phyloP scores from a whole-genome alignment of 2,329 filamentous ascomycete species.

The Trichoderma koningiopsis region DNA sequence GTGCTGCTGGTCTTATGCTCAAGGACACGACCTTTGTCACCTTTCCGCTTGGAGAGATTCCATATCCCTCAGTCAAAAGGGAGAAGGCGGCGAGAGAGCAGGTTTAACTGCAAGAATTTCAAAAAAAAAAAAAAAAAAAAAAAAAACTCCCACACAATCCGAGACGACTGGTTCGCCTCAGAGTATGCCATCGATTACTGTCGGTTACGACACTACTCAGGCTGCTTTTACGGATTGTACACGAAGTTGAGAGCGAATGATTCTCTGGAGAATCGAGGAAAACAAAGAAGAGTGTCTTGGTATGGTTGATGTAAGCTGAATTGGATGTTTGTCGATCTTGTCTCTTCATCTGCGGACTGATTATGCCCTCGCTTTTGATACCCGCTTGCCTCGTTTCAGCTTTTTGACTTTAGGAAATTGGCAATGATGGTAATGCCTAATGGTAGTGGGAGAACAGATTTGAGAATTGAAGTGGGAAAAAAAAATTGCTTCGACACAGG shows the following conservation, averaged over 20 bases:
- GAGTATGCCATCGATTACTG: not conserved
- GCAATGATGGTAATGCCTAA: slow-evolving; percentile 7
- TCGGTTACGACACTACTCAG: not conserved
- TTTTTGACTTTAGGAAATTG: not conserved
- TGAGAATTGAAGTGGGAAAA: not conserved
- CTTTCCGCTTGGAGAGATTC: slow-evolving; percentile 45
- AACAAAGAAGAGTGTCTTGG: not conserved
- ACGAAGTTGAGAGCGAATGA: not conserved
- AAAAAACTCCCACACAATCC: not conserved
- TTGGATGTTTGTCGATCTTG: not conserved
- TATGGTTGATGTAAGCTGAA: not conserved
- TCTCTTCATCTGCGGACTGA: not conserved
- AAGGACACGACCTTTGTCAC: slow-evolving; percentile 45
- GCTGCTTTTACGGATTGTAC: not conserved
- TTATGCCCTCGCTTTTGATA: slow-evolving; percentile 22
- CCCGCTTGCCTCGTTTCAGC: not conserved
- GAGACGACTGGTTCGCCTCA: not conserved
- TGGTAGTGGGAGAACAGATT: not conserved
- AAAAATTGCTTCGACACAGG: not conserved
- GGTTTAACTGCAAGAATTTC: not conserved
- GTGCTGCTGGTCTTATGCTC: slow-evolving; percentile 45
- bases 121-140: not conserved
- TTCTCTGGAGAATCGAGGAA: not conserved
- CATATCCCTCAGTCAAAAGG: slow-evolving; percentile 6
- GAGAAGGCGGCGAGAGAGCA: not conserved